Evolutionary conservation across 805 yeast species (phyloP).

Genomic region (Metschnikowia reukaufii): DNA sequence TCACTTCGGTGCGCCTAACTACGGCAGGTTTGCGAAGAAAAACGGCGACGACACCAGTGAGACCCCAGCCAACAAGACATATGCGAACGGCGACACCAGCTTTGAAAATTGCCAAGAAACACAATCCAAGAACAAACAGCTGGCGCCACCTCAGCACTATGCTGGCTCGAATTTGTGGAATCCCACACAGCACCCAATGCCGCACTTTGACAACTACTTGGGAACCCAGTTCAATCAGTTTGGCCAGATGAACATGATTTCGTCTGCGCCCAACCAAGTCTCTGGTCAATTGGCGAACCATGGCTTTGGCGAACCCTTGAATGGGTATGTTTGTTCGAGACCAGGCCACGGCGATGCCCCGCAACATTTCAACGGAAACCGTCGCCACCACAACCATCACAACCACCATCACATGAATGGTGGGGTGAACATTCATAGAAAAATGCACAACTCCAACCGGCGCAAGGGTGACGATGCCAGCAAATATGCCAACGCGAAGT

Average conservation of each 20-base stretch:
- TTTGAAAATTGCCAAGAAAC: background rate
- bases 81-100: background rate
- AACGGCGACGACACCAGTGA: background rate
- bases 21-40: background rate
- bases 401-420: conserved; percentile 18
- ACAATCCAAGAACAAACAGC: conserved; percentile 1
- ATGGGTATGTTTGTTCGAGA: conserved; percentile 8
- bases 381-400: conserved; percentile 12
- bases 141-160: conserved; percentile 7
- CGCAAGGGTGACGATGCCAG: conserved; percentile 67
- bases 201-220: conserved; percentile 7
- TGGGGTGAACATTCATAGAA: conserved; percentile 44
- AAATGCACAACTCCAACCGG: conserved; percentile 34
- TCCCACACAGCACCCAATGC: conserved; percentile 8
- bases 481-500: conserved; percentile 62
- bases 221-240: conserved; percentile 6
- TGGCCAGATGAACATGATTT: conserved; percentile 1
- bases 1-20: background rate
- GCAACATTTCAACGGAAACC: conserved; percentile 6
- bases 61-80: background rate
- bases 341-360: conserved; percentile 6
- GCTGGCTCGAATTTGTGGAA: conserved; percentile 22
- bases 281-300: background rate
- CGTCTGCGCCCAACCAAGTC: conserved; percentile 1
- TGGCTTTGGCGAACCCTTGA: background rate